Conservation (phyloP, 192 early-diverging fungal genomes). For the Chytriomyces sp. region DNA sequence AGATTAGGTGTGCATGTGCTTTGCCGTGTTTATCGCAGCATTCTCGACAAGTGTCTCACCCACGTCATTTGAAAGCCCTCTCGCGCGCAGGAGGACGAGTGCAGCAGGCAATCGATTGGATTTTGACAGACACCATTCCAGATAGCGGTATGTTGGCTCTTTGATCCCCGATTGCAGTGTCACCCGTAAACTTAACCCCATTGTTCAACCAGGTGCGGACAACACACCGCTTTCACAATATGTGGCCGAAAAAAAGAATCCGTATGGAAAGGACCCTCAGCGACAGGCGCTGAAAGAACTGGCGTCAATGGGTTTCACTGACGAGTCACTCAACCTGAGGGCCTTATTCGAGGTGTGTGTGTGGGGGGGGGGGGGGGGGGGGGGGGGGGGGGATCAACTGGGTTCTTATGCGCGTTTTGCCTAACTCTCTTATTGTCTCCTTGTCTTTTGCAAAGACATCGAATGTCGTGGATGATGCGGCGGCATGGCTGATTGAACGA, state of each 20-base stretch:
- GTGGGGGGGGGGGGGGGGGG: too few species aligned
- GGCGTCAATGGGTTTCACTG: conserved; percentile 19
- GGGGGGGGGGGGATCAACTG: background rate
- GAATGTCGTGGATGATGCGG: conserved; percentile 16
- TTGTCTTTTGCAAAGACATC: background rate
- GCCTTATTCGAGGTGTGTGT: conserved; percentile 20
- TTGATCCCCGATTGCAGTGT: background rate
- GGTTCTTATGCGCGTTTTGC: background rate
- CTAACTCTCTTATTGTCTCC: background rate
- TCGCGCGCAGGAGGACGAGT: conserved; percentile 24
- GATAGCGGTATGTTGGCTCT: background rate
- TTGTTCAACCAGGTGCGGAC: conserved; percentile 8
- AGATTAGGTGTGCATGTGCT: conserved; percentile 6
- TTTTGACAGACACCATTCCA: conserved; percentile 28
- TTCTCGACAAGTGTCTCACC: too few species aligned
- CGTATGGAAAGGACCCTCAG: background rate
- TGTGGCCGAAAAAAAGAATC: conserved; percentile 1
- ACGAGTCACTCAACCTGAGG: conserved; percentile 16
- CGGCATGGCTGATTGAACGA: conserved; percentile 22
- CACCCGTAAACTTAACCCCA: background rate
- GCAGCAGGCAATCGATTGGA: conserved; percentile 37
- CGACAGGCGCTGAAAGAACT: background rate
- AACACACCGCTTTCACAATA: background rate
- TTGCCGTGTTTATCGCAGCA: background rate
- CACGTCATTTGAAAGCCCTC: conserved; percentile 8